These are phyloP conservation scores for Nigrospora osmanthi DNA, from an alignment of 2,329 filamentous ascomycete genomes.

Conservation along the genomic window DNA sequence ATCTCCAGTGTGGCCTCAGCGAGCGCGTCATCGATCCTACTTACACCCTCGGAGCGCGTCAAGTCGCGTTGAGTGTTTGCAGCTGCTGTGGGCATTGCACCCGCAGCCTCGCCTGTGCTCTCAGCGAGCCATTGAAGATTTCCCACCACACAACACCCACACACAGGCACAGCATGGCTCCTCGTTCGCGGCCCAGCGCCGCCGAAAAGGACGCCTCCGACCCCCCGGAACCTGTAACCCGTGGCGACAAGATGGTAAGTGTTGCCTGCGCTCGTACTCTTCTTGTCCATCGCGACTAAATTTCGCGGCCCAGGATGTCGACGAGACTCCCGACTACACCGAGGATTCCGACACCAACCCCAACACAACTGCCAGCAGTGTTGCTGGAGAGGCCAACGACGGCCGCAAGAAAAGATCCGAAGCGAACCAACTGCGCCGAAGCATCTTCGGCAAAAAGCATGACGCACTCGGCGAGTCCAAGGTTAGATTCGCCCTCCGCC, in stretches of 20 bases:
- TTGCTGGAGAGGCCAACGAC: slow-evolving; percentile 71
- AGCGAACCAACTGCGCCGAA: slow-evolving; percentile 82
- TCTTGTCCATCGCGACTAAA: slow-evolving; percentile 1
- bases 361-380: slow-evolving; percentile 72
- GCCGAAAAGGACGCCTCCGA: slow-evolving; percentile 56
- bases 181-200: slow-evolving; percentile 43
- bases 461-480: slow-evolving; percentile 87
- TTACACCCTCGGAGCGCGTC: slow-evolving; percentile 33
- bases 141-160: slow-evolving; percentile 7
- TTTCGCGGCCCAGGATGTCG: slow-evolving; percentile 36
- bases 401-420: slow-evolving; percentile 81
- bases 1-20: too few relatives aligned
- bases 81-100: slow-evolving; percentile 1
- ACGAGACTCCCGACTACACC: slow-evolving; percentile 59
- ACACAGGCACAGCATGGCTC: slow-evolving; percentile 42
- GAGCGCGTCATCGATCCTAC: background rate
- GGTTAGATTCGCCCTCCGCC: slow-evolving; percentile 40
- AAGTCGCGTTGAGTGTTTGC: slow-evolving; percentile 47
- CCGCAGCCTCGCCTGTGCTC: background rate
- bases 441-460: slow-evolving; percentile 91
- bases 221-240: slow-evolving; percentile 37
- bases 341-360: slow-evolving; percentile 57
- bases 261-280: background rate
- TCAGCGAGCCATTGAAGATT: background rate
- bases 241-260: slow-evolving; percentile 42